Percentiles rank a stretch among this genome's conserved stretches.
Conservation (phyloP, 163 green algal genomes). For the Scenedesmus sp. region DNA sequence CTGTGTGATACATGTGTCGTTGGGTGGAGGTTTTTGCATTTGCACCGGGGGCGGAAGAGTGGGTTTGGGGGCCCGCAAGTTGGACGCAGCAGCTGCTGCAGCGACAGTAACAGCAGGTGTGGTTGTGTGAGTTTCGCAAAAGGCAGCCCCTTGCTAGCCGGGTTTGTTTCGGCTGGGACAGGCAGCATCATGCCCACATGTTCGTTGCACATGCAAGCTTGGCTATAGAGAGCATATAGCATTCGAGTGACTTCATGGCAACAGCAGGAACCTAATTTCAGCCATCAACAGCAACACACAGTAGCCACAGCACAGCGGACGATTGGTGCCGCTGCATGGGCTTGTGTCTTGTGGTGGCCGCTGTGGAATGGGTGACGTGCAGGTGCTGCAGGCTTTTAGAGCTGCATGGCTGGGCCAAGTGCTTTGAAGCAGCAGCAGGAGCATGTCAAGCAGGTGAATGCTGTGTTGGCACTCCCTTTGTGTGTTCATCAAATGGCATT, state of each 20-base stretch:
- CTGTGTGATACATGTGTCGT: not conserved
- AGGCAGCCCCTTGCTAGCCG: too few species aligned
- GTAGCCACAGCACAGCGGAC: not conserved
- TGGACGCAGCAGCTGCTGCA: too few species aligned
- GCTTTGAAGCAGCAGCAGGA: not conserved
- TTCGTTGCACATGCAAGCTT: not conserved
- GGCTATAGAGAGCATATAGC: not conserved
- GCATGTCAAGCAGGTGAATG: too few species aligned
- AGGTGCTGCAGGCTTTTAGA: not conserved
- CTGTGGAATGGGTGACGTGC: not conserved
- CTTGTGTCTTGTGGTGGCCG: not conserved
- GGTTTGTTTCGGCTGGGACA: too few species aligned
- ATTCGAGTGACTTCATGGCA: not conserved
- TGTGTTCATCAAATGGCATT: too few species aligned
- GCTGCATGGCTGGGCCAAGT: not conserved
- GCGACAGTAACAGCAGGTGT: too few species aligned
- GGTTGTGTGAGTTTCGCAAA: too few species aligned
- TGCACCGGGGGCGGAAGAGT: not conserved
- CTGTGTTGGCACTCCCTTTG: too few species aligned
- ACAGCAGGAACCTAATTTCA: not conserved
- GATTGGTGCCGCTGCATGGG: not conserved
- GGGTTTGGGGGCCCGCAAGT: not conserved
- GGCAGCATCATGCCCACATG: not conserved
- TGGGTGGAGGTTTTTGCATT: not conserved
- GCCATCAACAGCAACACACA: not conserved